Base-by-base conservation (phyloP, 345 rosid genomes). In the Salix koriyanagi region DNA sequence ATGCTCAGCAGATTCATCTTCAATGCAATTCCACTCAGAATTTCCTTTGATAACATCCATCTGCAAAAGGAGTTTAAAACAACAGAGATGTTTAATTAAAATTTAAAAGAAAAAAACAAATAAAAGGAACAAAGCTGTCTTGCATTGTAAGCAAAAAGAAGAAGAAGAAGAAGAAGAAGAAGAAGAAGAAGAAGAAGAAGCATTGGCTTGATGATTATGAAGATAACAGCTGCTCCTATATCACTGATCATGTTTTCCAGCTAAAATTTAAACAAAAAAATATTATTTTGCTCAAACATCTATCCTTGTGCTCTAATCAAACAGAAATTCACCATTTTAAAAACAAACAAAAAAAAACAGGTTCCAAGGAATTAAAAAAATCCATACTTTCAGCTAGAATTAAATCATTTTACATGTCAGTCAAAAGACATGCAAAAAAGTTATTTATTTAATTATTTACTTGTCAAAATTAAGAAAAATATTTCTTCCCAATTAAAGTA, bases 1-100 rank as follows among this genome's bases (percentile, higher is more conserved):
- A 23, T 82, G 82, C 78, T 83, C 90, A 0, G 75, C 64, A 62
- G 74, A 75, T 37, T 82, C 81, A 64, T 86, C 83, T 39, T 77
- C 84, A 67, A 42, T 70, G 79, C 80, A 67, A 60, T 36, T 78
- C 80, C 75, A 83, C 70, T 18, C 52, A 34, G 67, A 74, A 66
- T 79, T 78, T 71, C 58, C 67, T 72, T 78, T 70, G 75, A 75
- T 80, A 30, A 61, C 76, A 83, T 84, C 85, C 89, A 86, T 89
- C 87, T 88, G 79, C 68, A 65, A 9, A 56, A 5, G 58, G 28
- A 62, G 15, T 69, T 46, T 41, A 70, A 72, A 71, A 23, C 34
- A 67, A 13, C 52, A 25, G 58, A 69, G 36, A 60, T 44, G 36
- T 18, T 46, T 54, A 76, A 19, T 52, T 44, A 9, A 41, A 44